These are phyloP conservation scores for Alternaria rosae DNA, from an alignment of 2,329 filamentous ascomycete species.

Conservation along the genomic window DNA sequence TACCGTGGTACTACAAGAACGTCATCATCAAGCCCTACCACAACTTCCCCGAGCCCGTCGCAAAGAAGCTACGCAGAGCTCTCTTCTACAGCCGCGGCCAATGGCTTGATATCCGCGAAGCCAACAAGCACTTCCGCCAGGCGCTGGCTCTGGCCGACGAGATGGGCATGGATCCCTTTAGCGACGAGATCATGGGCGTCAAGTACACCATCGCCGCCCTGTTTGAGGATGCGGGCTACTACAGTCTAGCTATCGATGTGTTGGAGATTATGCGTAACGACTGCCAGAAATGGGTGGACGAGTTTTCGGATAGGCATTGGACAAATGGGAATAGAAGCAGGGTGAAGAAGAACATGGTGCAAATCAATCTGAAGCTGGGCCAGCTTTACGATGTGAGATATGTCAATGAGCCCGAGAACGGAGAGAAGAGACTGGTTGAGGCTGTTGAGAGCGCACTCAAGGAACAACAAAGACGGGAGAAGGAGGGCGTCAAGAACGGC, in stretches of 20 bases:
- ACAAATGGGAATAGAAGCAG: conserved; percentile 63
- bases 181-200: conserved; percentile 88
- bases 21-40: conserved; percentile 60
- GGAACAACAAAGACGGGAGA: conserved; percentile 73
- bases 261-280: conserved; percentile 79
- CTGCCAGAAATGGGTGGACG: conserved; percentile 62
- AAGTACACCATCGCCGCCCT: conserved; percentile 82
- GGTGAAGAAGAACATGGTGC: conserved; percentile 75
- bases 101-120: conserved; percentile 74
- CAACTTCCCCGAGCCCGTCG: conserved; percentile 72
- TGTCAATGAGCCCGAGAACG: conserved; percentile 74
- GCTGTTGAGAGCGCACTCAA: conserved; percentile 80
- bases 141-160: conserved; percentile 78
- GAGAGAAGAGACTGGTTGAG: conserved; percentile 78
- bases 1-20: conserved; percentile 57
- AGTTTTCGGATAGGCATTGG: conserved; percentile 52
- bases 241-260: conserved; percentile 74
- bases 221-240: conserved; percentile 78
- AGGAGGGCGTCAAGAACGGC: conserved; percentile 71
- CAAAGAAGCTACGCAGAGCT: conserved; percentile 80
- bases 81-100: conserved; percentile 78
- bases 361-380: conserved; percentile 82
- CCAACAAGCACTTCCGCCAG: conserved; percentile 82
- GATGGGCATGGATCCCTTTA: conserved; percentile 83
- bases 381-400: conserved; percentile 81